Percentiles rank a stretch among this genome's conserved stretches.
phyloP scores from a whole-genome alignment of 768 basidiomycete species.

The Mycena galericulata region DNA sequence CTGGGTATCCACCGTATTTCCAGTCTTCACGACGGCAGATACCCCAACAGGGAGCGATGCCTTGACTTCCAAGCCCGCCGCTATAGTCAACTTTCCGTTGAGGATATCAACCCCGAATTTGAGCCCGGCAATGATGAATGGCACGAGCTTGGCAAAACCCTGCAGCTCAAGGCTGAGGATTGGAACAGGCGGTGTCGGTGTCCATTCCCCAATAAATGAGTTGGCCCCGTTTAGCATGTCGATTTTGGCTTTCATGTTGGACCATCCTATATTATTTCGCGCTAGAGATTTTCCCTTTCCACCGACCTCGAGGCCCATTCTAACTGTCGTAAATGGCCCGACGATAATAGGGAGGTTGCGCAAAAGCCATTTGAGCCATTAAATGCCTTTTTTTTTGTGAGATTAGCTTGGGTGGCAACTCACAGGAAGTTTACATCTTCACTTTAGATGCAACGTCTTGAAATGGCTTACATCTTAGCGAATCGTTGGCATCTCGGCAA shows the following conservation, averaged over 20 bases:
- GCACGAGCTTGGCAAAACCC: background rate
- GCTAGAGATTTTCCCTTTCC: background rate
- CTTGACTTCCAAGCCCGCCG: slow-evolving; percentile 1
- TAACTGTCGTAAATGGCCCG: background rate
- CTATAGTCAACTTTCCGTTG: background rate
- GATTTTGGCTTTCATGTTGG: slow-evolving; percentile 1
- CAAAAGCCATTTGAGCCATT: too few relatives aligned
- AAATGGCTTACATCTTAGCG: too few relatives aligned
- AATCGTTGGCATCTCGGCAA: too few relatives aligned
- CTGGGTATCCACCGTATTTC: too few relatives aligned
- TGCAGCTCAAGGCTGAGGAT: slow-evolving; percentile 3
- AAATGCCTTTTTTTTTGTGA: too few relatives aligned
- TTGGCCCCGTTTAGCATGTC: background rate
- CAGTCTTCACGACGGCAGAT: background rate
- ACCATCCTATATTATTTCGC: slow-evolving; percentile 14
- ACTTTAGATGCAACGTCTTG: too few relatives aligned
- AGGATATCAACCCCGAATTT: slow-evolving; percentile 4
- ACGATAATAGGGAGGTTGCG: too few relatives aligned
- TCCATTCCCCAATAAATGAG: too few relatives aligned
- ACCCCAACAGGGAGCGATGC: background rate
- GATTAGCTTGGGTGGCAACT: too few relatives aligned
- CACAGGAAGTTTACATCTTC: too few relatives aligned
- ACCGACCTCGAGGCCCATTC: background rate
- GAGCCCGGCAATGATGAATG: background rate
- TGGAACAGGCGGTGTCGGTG: background rate